Evolutionary conservation across 2,329 filamentous ascomycete genomes (phyloP), one percentile per base, ranked within the genome.

Genomic region (Graphilbum sp.): DNA sequence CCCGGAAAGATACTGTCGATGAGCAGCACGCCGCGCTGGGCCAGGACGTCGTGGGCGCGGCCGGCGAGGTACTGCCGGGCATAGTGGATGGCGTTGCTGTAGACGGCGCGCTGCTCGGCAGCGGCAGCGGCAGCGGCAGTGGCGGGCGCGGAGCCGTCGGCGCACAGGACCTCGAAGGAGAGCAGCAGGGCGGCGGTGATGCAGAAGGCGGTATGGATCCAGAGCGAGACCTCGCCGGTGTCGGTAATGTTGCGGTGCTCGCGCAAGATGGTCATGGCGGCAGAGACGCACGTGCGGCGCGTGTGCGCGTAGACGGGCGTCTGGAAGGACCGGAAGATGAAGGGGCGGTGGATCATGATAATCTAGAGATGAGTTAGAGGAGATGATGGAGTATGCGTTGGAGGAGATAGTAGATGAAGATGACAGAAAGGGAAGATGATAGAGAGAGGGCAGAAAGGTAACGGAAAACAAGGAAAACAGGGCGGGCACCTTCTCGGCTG

Each of bases 321-420:
- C 46, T 52, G 52, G 45, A 50, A 49, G 1, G 49, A 53, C 6
- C 47, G 49, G 37, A 56, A 54, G 3, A 58, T 45, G 25, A 59
- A 53, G 0, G 54, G 52, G 2, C 56, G 52, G 40, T 59, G 56
- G 19, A 59, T 53, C 52, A 57, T 57, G 43, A 58, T 58, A 25
- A 58, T 56, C 43, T 41, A 17, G 9, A 18, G 17, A 13, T 9
- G 10, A n/a, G 20, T 35, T 17, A 41, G 35, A 5, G 21, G 10
- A 19, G 17, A 11, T 11, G 23, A 25, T 7, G 12, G 12, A 25
- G 12, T 7, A 25, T 7, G 23, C 23, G 12, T 12, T 7, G 7
- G 7, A 25, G 7, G 12, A 25, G 12, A 25, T 25, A 25, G 23
- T 25, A 25, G 7, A 25, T 12, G n/a, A 25, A 25, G 23, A 25